Conservation (phyloP, 176 grass and related monocot genomes). For the Oryza rufipogon region DNA sequence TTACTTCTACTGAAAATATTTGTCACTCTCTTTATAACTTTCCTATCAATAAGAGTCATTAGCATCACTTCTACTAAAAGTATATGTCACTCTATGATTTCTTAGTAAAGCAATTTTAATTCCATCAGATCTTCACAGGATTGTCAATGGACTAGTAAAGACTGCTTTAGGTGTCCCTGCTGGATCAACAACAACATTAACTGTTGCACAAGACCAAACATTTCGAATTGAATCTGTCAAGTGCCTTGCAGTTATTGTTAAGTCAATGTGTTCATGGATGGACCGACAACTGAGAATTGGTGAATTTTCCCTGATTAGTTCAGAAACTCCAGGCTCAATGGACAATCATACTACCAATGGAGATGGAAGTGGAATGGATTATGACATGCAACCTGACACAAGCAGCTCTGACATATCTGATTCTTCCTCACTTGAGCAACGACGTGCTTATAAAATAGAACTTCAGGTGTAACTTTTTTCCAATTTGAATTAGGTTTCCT, state of each 20-base stretch:
- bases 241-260: constrained; percentile 78
- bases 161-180: constrained; percentile 88
- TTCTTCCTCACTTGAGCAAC: constrained; percentile 83
- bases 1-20: background rate
- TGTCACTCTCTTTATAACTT: constrained; percentile 31
- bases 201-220: constrained; percentile 84
- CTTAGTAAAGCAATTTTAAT: constrained; percentile 57
- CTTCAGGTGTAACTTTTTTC: constrained; percentile 68
- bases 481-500: constrained; percentile 10
- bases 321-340: constrained; percentile 53
- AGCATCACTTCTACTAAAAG: constrained; percentile 9
- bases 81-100: constrained; percentile 38
- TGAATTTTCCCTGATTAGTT: constrained; percentile 57
- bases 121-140: constrained; percentile 61
- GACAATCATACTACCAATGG: constrained; percentile 67
- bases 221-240: constrained; percentile 92
- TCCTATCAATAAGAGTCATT: background rate
- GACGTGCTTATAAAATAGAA: constrained; percentile 88
- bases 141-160: constrained; percentile 92
- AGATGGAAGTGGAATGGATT: constrained; percentile 73
- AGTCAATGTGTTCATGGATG: constrained; percentile 86
- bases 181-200: constrained; percentile 82
- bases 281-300: constrained; percentile 91
- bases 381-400: constrained; percentile 63
- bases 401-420: constrained; percentile 68